These are phyloP conservation scores for Coniosporium apollinis DNA, from an alignment of 495 filamentous ascomycete species.

Conservation along the genomic window DNA sequence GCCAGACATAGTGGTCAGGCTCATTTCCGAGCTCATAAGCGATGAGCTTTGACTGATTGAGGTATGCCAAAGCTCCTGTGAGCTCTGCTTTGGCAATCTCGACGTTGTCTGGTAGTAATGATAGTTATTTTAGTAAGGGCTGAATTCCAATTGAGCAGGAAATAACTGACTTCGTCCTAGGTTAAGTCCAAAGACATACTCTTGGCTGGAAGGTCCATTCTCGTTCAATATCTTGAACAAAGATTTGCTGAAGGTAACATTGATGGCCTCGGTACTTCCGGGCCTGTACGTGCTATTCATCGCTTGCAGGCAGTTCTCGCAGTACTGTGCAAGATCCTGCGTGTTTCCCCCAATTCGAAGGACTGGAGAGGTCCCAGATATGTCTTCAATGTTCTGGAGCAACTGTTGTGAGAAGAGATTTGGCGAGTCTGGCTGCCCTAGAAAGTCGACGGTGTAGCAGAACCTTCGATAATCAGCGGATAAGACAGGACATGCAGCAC, in stretches of 20 bases:
- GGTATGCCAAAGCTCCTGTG: neutral
- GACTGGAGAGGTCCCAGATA: constrained; percentile 1
- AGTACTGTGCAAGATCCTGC: constrained; percentile 1
- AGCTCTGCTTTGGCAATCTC: neutral
- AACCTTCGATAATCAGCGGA: neutral
- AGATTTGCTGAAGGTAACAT: constrained; percentile 3
- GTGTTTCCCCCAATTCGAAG: constrained; percentile 2
- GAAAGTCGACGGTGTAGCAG: constrained; percentile 5
- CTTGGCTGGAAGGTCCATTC: constrained; percentile 3
- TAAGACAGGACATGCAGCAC: neutral
- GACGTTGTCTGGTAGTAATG: neutral
- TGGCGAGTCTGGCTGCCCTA: constrained; percentile 1
- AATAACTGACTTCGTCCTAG: neutral
- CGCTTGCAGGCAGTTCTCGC: neutral
- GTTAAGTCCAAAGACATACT: constrained; percentile 1
- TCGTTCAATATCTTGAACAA: constrained; percentile 2
- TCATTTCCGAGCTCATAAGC: constrained; percentile 5
- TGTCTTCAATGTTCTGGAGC: constrained; percentile 2
- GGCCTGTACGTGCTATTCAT: constrained; percentile 1
- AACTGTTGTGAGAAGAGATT: constrained; percentile 2
- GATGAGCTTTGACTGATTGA: constrained; percentile 1
- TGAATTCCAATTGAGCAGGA: neutral
- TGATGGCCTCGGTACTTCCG: constrained; percentile 1
- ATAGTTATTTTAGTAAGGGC: neutral
- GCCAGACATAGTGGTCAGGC: constrained; percentile 1